Evolutionary conservation across 2,329 filamentous ascomycete genomes (phyloP).

Genomic region (Sporothrix pseudoabietina): DNA sequence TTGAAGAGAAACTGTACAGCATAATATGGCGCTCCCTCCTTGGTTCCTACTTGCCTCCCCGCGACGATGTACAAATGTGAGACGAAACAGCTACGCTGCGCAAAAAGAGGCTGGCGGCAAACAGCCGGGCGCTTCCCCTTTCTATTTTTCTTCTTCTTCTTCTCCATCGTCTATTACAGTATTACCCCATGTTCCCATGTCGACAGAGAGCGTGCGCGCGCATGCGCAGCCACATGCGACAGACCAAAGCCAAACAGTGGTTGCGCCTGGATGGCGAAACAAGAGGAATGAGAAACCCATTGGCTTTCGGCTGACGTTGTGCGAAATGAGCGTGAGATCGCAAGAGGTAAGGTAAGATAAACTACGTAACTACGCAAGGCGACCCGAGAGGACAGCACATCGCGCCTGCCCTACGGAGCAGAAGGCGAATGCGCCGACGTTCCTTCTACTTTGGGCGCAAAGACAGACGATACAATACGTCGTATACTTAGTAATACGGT

Average conservation of each 20-base stretch:
- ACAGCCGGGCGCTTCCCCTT: constrained; percentile 14
- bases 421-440: constrained; percentile 27
- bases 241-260: neutral
- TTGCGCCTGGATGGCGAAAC: neutral
- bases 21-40: neutral
- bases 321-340: constrained; percentile 21
- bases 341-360: neutral
- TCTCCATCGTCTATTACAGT: no score
- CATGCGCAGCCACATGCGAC: constrained; percentile 14
- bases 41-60: neutral
- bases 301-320: neutral
- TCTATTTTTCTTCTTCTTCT: neutral
- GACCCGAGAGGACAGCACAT: neutral
- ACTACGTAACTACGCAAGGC: neutral
- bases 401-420: neutral
- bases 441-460: neutral
- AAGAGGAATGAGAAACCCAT: neutral
- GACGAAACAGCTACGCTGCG: constrained; percentile 12
- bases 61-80: constrained; percentile 21
- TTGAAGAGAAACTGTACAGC: neutral
- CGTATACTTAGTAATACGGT: neutral
- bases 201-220: neutral
- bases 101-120: constrained; percentile 13
- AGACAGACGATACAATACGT: neutral
- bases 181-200: neutral